Evolutionary conservation across 2,329 filamentous ascomycete species (phyloP), one percentile per base, ranked within the genome.

Genomic region (Scortechinia acanthostroma): DNA sequence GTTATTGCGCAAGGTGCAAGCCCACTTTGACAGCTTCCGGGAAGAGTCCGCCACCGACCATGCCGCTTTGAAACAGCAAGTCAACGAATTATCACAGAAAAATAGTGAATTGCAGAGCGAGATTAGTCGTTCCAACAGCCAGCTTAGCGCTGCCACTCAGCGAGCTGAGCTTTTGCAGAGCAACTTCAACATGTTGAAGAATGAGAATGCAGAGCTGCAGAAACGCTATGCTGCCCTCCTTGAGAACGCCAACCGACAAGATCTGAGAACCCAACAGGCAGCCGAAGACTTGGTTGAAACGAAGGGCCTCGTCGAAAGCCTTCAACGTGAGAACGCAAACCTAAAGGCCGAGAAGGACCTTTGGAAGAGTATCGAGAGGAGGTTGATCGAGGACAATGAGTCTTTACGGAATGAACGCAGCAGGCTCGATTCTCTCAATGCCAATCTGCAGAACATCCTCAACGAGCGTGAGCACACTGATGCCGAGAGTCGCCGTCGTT

Each of bases 331-430:
- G 60, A 89, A 84, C 45, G 84, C 90, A 15, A 96, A 97, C 57
- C 76, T 96, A 23, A 95, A 95, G 62, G 91, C 91, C 0, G 91
- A 97, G 63, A 95, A 95, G 66, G 86, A 89, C 28, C 73, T 98
- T 6, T 95, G 88, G 86, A 95, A 93, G 68, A 88, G 86, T 46
- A 95, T 96, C 23, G 91, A 97, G 59, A 84, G 87, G 50, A 83
- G 94, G 44, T 73, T 97, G 37, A 86, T 80, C 50, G 88, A 93
- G 55, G 91, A 97, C 57, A 95, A 93, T 51, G 89, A 95, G 57
- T 80, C 70, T 17, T 70, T 97, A 13, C 76, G 86, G 35, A 88
- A 94, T 48, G 93, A 98, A 60, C 87, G 90, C 51, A 80, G 83
- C 42, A 79, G 91, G 22, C 76, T 97, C 3, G 95, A 91, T 63